Percentiles rank a stretch among this genome's conserved stretches.
Conservation (phyloP, 2,329 filamentous ascomycete species). For the Arthrobotrys pseudoclavata region DNA sequence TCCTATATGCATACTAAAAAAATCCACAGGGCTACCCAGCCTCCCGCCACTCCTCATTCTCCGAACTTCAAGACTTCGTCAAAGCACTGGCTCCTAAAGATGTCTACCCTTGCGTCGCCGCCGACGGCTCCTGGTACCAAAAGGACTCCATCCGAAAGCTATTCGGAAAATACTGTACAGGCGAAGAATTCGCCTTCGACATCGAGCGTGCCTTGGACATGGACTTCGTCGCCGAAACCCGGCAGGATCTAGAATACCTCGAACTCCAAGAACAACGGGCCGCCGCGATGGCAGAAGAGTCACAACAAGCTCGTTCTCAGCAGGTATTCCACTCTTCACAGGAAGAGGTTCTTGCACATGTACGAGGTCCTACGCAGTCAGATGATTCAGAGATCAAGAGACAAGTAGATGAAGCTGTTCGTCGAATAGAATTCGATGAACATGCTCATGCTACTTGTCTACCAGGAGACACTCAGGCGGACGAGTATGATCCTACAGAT, state of each 20-base stretch:
- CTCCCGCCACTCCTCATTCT: constrained; percentile 88
- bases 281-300: constrained; percentile 41
- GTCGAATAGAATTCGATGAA: constrained; percentile 7
- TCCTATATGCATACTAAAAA: neutral
- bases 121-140: constrained; percentile 75
- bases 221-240: neutral
- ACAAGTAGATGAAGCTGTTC: neutral
- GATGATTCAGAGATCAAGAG: constrained; percentile 32
- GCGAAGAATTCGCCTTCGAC: constrained; percentile 62
- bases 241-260: constrained; percentile 21
- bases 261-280: constrained; percentile 41
- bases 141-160: constrained; percentile 63
- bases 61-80: constrained; percentile 80
- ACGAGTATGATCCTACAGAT: constrained; percentile 38
- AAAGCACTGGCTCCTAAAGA: constrained; percentile 78
- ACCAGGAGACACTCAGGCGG: constrained; percentile 45
- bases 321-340: constrained; percentile 70
- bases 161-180: constrained; percentile 62
- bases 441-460: constrained; percentile 20
- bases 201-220: constrained; percentile 56
- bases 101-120: constrained; percentile 84
- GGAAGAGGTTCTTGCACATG: constrained; percentile 66
- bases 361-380: constrained; percentile 18
- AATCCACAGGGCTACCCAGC: constrained; percentile 77
- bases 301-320: constrained; percentile 67